Base-by-base conservation (phyloP, 129 eudicot species). In the Cynara cardunculus region DNA sequence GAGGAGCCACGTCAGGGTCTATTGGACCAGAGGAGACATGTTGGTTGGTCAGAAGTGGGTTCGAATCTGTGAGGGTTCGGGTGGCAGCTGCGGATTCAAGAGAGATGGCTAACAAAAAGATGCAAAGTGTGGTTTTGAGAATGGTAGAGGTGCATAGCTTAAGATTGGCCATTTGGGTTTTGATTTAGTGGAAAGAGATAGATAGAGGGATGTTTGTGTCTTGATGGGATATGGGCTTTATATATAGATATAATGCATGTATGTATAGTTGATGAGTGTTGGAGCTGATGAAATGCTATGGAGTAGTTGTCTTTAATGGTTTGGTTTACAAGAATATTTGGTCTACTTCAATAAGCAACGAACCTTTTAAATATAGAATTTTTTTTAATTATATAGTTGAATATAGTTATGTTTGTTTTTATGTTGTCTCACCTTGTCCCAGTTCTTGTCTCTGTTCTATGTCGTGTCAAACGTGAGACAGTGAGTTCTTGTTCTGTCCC, bases 221-320 rank as follows among this genome's bases (percentile, higher is more conserved):
- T 86, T 84, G 86, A 11, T 35, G 35, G 65, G 37, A 37, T 14
- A 67, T 25, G 56, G 56, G 65, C 4, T 32, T 9, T 0, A 39
- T 56, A 81, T 62, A 46, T 28, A 69, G 83, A 34, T 83, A 72
- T 90, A 83, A 67, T 69, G 46, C 16, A 0, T 37, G 0, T 28
- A 49, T 49, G 61, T 49, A 14, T 49, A 49, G 66, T n/a, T 44
- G 39, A 56, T 83, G 77, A 74, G 74, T 72, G 84, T 86, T 90
- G 91, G 89, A 90, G 90, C 82, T 84, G 91, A 84, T 86, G 71
- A 69, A 90, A 72, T 79, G 41, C n/a, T 25, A 86, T 90, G 94
- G 89, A 88, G 90, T 86, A 34, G 87, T 81, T 90, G 71, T 46
- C 16, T 62, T 35, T 77, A 77, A 71, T 77, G 81, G 81, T 64